Evolutionary conservation across 164 flowering plant genomes (phyloP), one percentile per base, ranked within the genome.

Genomic region (Amborella trichopoda): DNA sequence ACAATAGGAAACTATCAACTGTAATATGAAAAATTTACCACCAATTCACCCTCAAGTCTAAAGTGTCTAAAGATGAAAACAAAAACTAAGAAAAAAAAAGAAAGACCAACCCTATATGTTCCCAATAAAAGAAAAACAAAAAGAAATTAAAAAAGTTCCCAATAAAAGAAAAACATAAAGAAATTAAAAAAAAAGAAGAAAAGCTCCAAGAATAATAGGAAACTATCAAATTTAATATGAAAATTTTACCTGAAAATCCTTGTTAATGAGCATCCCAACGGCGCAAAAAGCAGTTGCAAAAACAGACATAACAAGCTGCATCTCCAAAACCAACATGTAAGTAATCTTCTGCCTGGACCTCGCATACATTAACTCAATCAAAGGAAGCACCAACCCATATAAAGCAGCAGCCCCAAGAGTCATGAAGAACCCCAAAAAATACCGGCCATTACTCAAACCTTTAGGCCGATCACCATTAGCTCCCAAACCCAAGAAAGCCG

Each of bases 241-340:
- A n/a, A n/a, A n/a, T n/a, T n/a, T 5, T 5, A 72, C 79, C 77
- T 69, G 23, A 50, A 77, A 74, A 47, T 78, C 81, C 11, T 67
- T 59, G 59, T 68, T 67, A 41, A 65, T 28, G 4, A 70, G 17
- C 81, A 78, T 78, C 5, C 78, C 81, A 0, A 70, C 56, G 5
- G 68, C 59, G 58, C 81, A 75, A 19, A 75, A 49, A 21, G 43
- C 24, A 8, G 81, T 70, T 12, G 81, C 81, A 40, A 65, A 47
- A 39, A 60, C 14, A 13, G 44, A 32, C 8, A 75, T 46, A 0
- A 72, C 73, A 49, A 72, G 19, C 68, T 78, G 81, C 55, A 66
- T 30, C 71, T 75, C 81, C 65, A 78, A 22, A 8, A 78, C 84
- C 43, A 78, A 22, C 0, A 62, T 8, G 36, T 64, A 75, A 2